Evolutionary conservation across 441 rosid species (phyloP), one percentile per base, ranked within the genome.

Genomic region (Gossypium gossypioides): DNA sequence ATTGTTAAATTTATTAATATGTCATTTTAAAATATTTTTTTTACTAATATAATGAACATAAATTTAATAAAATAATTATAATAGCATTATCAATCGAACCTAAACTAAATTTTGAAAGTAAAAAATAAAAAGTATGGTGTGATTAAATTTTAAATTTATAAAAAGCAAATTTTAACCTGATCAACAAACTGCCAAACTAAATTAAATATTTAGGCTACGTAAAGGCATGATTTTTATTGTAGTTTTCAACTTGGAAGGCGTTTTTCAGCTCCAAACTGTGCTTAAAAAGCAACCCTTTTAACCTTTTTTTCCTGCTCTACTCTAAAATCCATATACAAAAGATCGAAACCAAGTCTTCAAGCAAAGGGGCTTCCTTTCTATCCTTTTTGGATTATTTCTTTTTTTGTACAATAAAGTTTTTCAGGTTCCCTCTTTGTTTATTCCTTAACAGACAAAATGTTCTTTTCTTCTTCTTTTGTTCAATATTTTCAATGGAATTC

Each of bases 351-450:
- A 51, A 74, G 55, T 75, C 74, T 64, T 13, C 71, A 80, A 73
- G 77, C 80, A 76, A 77, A 81, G 76, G 19, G 9, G 16, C 57
- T n/a, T 68, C 71, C 65, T 51, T 22, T 69, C 52, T 44, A 54
- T 24, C 48, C 4, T 62, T 70, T 51, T 51, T 60, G 25, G 57
- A 46, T 34, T 34, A 1, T 34, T 34, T 32, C 40, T 32, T 34
- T 34, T 34, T 34, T 7, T 34, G 9, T 34, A 34, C 9, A 34
- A 13, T 10, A 46, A 46, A 46, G 51, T 15, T 34, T 46, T 46
- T 46, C 51, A 12, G 51, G 56, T 44, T 44, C 25, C 8, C 7
- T 3, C 6, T 44, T 6, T 24, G 77, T 67, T 60, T 10, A n/a
- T 55, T 25, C 64, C 59, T 67, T 44, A 16, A 13, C 10, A 48